A percentile compares a stretch with the other conserved stretches of the same genome.
Evolutionary conservation across 1,284 basidiomycete species (phyloP).

Genomic region (Rhodotorula mucilaginosa): DNA sequence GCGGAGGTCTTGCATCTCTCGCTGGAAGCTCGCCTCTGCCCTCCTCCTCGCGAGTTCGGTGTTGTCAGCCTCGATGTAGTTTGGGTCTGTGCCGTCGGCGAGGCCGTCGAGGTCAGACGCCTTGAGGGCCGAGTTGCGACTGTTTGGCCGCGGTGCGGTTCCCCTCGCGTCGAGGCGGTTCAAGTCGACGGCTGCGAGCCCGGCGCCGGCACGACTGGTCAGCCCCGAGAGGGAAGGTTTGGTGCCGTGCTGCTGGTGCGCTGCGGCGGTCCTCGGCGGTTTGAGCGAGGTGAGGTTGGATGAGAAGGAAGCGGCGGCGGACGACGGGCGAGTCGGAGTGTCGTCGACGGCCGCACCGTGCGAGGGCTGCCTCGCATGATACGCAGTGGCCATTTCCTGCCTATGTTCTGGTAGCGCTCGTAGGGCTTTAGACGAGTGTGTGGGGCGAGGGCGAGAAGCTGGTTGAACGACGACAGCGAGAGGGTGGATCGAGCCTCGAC

Average conservation of each 20-base stretch:
- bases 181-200: background rate
- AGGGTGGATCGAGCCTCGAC: slow-evolving; percentile 26
- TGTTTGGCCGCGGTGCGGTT: slow-evolving; percentile 1
- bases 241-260: background rate
- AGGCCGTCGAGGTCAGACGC: slow-evolving; percentile 17
- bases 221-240: background rate
- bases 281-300: background rate
- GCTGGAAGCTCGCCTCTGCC: slow-evolving; percentile 27
- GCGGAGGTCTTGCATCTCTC: slow-evolving; percentile 30
- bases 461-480: slow-evolving; percentile 16
- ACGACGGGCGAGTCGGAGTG: background rate
- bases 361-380: background rate
- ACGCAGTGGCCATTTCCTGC: background rate
- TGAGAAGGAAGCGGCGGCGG: slow-evolving; percentile 1
- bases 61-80: slow-evolving; percentile 28
- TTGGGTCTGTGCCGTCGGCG: background rate
- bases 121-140: slow-evolving; percentile 5
- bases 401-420: background rate
- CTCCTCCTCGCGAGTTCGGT: slow-evolving; percentile 32
- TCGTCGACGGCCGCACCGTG: background rate
- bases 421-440: no score
- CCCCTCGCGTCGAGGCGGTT: background rate
- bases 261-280: background rate
- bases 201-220: background rate
- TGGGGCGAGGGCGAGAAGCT: background rate